These are phyloP conservation scores for Teratosphaeria pseudoeucalypti DNA, from an alignment of 2,329 filamentous ascomycete species.

Conservation along the genomic window DNA sequence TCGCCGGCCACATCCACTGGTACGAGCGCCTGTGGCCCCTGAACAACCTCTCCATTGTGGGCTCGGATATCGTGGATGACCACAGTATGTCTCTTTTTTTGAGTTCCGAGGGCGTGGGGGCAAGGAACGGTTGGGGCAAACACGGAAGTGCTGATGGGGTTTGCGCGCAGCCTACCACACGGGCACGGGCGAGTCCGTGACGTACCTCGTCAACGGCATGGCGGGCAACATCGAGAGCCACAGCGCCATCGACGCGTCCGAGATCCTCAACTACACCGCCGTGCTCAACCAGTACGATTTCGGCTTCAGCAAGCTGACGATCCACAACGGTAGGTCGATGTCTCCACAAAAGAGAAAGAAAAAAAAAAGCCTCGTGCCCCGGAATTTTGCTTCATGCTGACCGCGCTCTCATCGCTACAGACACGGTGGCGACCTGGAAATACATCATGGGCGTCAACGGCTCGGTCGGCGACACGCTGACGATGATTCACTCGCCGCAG, in stretches of 20 bases:
- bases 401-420: background rate
- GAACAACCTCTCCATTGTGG: background rate
- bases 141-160: background rate
- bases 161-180: conserved; percentile 29
- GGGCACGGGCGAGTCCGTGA: conserved; percentile 40
- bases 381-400: background rate
- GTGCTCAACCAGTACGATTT: conserved; percentile 38
- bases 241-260: conserved; percentile 27
- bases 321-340: conserved; percentile 25
- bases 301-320: conserved; percentile 39
- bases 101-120: no score
- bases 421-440: conserved; percentile 33
- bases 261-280: conserved; percentile 34
- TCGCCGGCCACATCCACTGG: conserved; percentile 30
- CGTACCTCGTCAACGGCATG: conserved; percentile 44
- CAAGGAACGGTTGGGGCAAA: no score
- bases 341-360: no score
- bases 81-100: background rate
- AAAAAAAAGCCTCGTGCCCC: background rate
- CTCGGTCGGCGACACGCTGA: conserved; percentile 14
- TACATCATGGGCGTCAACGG: conserved; percentile 33
- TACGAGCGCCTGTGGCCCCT: conserved; percentile 36
- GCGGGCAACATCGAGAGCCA: conserved; percentile 45
- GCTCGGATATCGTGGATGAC: background rate
- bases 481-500: conserved; percentile 3